Conservation (phyloP, 2,329 filamentous ascomycete species). For the Colletotrichum spinosum region DNA sequence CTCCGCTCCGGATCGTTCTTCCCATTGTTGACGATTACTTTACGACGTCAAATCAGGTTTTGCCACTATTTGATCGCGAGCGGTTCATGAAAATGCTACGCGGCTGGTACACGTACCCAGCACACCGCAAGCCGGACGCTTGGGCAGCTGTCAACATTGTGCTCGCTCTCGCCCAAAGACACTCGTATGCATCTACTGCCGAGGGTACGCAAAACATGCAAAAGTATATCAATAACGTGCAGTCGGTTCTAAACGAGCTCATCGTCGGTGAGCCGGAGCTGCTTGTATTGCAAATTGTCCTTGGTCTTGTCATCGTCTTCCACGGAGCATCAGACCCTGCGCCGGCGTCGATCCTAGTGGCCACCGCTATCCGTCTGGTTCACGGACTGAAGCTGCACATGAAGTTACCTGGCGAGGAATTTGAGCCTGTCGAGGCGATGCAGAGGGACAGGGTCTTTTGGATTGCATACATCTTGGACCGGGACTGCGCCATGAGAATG, state of each 20-base stretch:
- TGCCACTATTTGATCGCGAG: constrained; percentile 39
- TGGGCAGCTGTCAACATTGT: constrained; percentile 43
- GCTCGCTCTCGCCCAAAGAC: constrained; percentile 31
- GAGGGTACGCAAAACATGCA: constrained; percentile 23
- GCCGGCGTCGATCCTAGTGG: constrained; percentile 42
- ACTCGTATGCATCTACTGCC: constrained; percentile 19
- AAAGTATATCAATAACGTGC: constrained; percentile 41
- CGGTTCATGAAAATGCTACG: constrained; percentile 40
- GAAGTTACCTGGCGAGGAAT: constrained; percentile 29
- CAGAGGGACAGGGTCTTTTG: constrained; percentile 46
- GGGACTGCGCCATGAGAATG: constrained; percentile 30
- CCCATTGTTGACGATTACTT: constrained; percentile 40
- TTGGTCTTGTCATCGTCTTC: constrained; percentile 44
- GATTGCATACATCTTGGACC: constrained; percentile 47
- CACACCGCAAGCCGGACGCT: constrained; percentile 40
- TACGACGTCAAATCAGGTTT: constrained; percentile 34
- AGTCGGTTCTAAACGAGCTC: constrained; percentile 44
- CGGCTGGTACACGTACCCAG: constrained; percentile 34
- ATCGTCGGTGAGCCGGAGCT: constrained; percentile 43
- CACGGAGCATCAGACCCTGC: constrained; percentile 42
- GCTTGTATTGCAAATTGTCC: constrained; percentile 44
- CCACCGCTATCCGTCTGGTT: constrained; percentile 44
- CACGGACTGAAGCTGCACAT: constrained; percentile 44
- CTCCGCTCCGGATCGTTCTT: constrained; percentile 37
- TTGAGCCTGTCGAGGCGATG: constrained; percentile 39